Base-by-base conservation (phyloP, 1,284 basidiomycete genomes). In the Taiwanofungus camphoratus region DNA sequence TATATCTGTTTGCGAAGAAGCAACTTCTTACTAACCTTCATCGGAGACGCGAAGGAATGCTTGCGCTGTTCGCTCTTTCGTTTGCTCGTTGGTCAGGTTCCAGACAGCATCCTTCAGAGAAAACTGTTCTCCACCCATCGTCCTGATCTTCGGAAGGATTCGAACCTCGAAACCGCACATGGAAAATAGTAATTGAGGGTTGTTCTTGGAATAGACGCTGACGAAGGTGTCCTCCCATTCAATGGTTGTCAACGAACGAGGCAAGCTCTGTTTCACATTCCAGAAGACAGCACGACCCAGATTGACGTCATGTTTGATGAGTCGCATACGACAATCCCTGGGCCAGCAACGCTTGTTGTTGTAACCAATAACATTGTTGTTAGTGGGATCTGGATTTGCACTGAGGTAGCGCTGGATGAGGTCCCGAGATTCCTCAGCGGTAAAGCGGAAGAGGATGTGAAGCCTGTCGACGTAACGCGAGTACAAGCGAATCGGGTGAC, bases 311-410 rank as follows among this genome's bases (percentile, higher is more conserved):
- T 99, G 95, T 71, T 99, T 99, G 75, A 97, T 96, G 45, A 99
- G 77, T 26, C 96, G 78, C 96, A 99, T 99, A 47, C 96, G 87
- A 63, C 94, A 98, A 64, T 99, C 96, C 51, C 94, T 79, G 19
- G 96, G 96, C 96, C 96, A 98, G 71, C 96, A 99, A 45, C 92
- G 87, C 66, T 95, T 95, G 72, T 97, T 98, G 73, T 98, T 98
- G 70, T 98, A 99, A 2, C 95, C 95, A 52, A 98, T 95, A 52
- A 99, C 87, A 57, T 98, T 98, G 69, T 95, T 94, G 69, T 99
- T 99, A 42, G 94, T 98, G 8, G 95, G 95, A 67, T 98, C 94
- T 9, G 94, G 95, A 61, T 98, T 94, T 19, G 93, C 94, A 46
- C 87, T 92, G 50, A 98, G 81, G 66, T 95, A 97, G 22, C 96